These are phyloP conservation scores for Rutstroemia sp. DNA, from an alignment of 2,329 filamentous ascomycete species.

Conservation along the genomic window DNA sequence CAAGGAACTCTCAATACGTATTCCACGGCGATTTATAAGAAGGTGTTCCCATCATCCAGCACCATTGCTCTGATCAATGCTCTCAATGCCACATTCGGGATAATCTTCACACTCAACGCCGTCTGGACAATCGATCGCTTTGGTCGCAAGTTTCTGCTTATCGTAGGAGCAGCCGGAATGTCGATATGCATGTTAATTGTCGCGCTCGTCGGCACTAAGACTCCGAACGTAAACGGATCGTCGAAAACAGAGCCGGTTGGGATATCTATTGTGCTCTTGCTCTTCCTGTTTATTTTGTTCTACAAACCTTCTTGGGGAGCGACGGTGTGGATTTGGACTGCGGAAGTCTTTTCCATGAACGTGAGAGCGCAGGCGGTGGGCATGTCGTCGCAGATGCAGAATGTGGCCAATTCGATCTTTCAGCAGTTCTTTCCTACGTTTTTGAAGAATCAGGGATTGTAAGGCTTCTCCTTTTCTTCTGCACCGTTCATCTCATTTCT, in stretches of 20 bases:
- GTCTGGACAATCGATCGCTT: constrained; percentile 66
- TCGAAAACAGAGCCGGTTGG: constrained; percentile 38
- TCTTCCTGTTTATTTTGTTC: constrained; percentile 60
- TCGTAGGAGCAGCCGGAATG: constrained; percentile 61
- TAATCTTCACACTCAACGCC: constrained; percentile 65
- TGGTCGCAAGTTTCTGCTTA: constrained; percentile 60
- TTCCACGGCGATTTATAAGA: constrained; percentile 63
- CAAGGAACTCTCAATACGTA: constrained; percentile 60
- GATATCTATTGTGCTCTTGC: constrained; percentile 58
- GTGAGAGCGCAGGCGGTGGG: constrained; percentile 62
- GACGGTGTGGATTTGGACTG: constrained; percentile 64
- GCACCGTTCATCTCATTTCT: too few species aligned
- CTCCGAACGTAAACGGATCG: constrained; percentile 38
- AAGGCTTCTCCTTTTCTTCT: neutral
- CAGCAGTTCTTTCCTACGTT: constrained; percentile 9
- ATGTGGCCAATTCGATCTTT: constrained; percentile 3
- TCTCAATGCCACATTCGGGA: constrained; percentile 63
- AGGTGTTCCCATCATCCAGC: constrained; percentile 52
- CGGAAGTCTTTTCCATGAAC: constrained; percentile 63
- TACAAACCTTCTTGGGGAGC: constrained; percentile 66
- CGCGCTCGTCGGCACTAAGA: constrained; percentile 46
- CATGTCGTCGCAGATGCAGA: constrained; percentile 38
- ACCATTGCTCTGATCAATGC: constrained; percentile 66
- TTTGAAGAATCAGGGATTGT: constrained; percentile 4
- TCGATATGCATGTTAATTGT: constrained; percentile 62